Evolutionary conservation across 495 filamentous ascomycete genomes (phyloP).

Genomic region (Usnea hakonensis): DNA sequence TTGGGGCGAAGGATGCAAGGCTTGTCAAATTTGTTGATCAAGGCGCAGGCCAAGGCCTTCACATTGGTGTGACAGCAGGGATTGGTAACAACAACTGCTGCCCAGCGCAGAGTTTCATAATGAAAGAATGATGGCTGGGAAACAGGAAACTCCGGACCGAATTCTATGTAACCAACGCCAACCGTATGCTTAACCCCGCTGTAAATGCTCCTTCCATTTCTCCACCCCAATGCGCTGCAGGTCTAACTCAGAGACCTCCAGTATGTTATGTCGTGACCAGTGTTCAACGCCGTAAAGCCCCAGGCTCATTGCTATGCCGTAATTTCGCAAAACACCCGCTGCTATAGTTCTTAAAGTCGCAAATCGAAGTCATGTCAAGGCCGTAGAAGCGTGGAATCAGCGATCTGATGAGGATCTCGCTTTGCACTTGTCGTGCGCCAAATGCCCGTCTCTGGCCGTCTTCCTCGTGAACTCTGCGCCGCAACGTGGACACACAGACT

Average conservation of each 20-base stretch:
- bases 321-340: slow-evolving; percentile 4
- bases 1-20: not conserved
- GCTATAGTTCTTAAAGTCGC: not conserved
- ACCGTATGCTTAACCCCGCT: not conserved
- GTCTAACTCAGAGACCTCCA: not conserved
- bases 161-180: not conserved
- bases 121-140: not conserved
- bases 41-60: not conserved
- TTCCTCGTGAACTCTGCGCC: slow-evolving; percentile 88
- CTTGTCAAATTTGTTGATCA: not conserved
- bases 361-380: not conserved
- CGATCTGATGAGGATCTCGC: slow-evolving; percentile 15
- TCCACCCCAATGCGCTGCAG: not conserved
- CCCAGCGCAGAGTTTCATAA: not conserved
- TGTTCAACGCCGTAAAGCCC: not conserved
- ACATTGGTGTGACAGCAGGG: not conserved
- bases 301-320: slow-evolving; percentile 16
- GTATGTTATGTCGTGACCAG: not conserved
- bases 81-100: not conserved
- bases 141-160: not conserved
- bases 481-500: slow-evolving; percentile 79
- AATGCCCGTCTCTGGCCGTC: slow-evolving; percentile 82
- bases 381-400: not conserved
- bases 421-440: slow-evolving; percentile 87
- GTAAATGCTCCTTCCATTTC: not conserved